These are phyloP conservation scores for Ministeria vibrans DNA, from an alignment of 78 protist genomes.

Conservation along the genomic window DNA sequence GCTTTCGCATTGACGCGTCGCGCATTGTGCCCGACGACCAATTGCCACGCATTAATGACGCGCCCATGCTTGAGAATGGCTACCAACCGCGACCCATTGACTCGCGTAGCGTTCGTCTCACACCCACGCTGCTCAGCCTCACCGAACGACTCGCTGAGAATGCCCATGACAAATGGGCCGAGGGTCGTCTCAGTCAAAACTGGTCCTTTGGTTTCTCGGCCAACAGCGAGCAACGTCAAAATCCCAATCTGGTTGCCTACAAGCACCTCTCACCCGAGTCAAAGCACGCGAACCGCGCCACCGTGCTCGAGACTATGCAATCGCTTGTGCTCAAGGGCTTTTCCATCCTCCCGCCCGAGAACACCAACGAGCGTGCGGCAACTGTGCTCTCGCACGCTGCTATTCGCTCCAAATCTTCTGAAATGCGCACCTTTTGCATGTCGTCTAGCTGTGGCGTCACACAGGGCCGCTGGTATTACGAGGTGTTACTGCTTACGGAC, in stretches of 20 bases:
- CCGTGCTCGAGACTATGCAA: background rate
- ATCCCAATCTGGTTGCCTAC: background rate
- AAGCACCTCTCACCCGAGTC: background rate
- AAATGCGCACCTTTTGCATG: background rate
- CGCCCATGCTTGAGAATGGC: background rate
- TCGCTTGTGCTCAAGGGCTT: background rate
- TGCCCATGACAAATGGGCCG: background rate
- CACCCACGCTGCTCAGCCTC: background rate
- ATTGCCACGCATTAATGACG: background rate
- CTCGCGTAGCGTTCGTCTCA: background rate
- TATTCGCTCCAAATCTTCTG: background rate
- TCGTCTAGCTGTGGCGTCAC: background rate
- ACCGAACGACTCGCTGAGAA: background rate
- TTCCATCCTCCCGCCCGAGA: background rate
- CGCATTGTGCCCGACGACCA: background rate
- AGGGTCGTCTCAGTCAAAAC: background rate
- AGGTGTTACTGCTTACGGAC: constrained; percentile 6
- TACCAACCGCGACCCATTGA: constrained; percentile 3
- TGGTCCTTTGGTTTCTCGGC: background rate
- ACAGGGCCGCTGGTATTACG: background rate
- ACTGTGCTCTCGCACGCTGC: background rate
- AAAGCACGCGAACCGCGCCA: background rate
- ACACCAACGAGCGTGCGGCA: background rate
- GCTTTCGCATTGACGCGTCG: background rate
- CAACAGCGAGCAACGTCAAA: background rate